Percentiles rank a stretch among this genome's conserved stretches.
These are phyloP conservation scores for Vararia minispora DNA, from an alignment of 768 basidiomycete genomes.

Conservation along the genomic window DNA sequence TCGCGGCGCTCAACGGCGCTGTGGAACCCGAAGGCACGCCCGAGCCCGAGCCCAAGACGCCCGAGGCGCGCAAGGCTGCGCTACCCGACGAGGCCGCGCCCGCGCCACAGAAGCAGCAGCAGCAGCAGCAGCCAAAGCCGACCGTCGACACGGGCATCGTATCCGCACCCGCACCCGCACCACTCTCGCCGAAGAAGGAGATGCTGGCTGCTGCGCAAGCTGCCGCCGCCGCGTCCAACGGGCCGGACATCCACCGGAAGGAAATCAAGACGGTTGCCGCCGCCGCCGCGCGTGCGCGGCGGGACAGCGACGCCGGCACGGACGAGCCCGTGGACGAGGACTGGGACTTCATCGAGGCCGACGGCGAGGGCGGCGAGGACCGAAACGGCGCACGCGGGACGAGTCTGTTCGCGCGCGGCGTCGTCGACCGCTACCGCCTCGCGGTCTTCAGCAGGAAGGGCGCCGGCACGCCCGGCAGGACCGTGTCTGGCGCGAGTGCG, in stretches of 20 bases:
- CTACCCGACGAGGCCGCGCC: slow-evolving; percentile 20
- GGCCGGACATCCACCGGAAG: slow-evolving; percentile 10
- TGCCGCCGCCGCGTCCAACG: slow-evolving; percentile 8
- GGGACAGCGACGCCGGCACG: slow-evolving; percentile 28
- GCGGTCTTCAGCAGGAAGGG: slow-evolving; percentile 80
- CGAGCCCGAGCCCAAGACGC: slow-evolving; percentile 55
- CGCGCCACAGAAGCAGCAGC: slow-evolving; percentile 8
- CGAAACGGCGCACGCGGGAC: slow-evolving; percentile 70
- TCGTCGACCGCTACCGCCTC: slow-evolving; percentile 79
- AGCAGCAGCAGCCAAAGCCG: slow-evolving; percentile 5
- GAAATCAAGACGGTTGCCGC: slow-evolving; percentile 8
- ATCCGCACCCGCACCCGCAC: slow-evolving; percentile 6
- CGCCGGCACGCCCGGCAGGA: slow-evolving; percentile 51
- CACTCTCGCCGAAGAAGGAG: slow-evolving; percentile 4
- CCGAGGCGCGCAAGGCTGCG: slow-evolving; percentile 45
- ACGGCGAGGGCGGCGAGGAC: slow-evolving; percentile 56
- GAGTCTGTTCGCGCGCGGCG: slow-evolving; percentile 83
- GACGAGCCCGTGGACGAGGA: slow-evolving; percentile 71
- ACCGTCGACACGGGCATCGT: slow-evolving; percentile 5
- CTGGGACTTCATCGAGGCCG: slow-evolving; percentile 85
- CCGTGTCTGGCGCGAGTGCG: slow-evolving; percentile 45
- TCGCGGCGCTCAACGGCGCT: slow-evolving; percentile 10
- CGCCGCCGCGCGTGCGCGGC: slow-evolving; percentile 13
- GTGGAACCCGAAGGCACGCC: slow-evolving; percentile 2
- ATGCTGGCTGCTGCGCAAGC: slow-evolving; percentile 6